Base-by-base conservation (phyloP, 306 rosid genomes). In the Prosopis cineraria region DNA sequence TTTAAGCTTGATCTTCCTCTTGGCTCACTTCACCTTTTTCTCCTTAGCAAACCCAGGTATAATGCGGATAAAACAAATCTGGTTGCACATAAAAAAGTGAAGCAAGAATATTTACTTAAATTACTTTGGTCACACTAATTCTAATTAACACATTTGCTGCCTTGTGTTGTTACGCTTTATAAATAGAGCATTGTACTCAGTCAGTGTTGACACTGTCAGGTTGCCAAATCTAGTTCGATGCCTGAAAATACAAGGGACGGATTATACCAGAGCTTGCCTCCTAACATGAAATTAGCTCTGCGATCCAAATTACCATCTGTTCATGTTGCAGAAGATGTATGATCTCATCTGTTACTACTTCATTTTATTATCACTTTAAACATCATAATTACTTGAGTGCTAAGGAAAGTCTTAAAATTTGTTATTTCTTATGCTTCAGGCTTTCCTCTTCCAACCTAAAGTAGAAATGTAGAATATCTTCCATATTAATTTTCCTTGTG, bases 221-320 rank as follows among this genome's bases (percentile, higher is more conserved):
- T 93, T 40, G 89, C 90, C 37, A 84, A 89, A 40, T 93, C 92
- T 68, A 87, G 82, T 85, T 79, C 82, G 10, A 81, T 88, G 85
- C 93, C 97, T 50, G 86, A 85, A 71, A 89, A 82, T 85, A 81
- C 91, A 67, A 88, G 89, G 82, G 97, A 89, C 63, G 65, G 92
- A 50, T 83, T 93, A 66, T 93, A 89, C 86, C 96, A 90, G 86
- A 89, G 82, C 80, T 84, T 93, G 89, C 93, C 97, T 4, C 96
- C 96, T 81, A 76, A 75, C 70, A 68, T 93, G 78, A 93, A 86
- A 86, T 81, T 81, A 40, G 79, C 89, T 66, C 36, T 93, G 65
- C 96, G 92, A 67, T 81, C 93, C 76, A 87, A 83, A 75, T 73
- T 93, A 75, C 88, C 85, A 63, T 87, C 81, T 53, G 82, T 85